Percentiles rank a stretch among this genome's conserved stretches.
Evolutionary conservation across 129 eudicot species (phyloP).

Genomic region (Kitagawia praeruptora): DNA sequence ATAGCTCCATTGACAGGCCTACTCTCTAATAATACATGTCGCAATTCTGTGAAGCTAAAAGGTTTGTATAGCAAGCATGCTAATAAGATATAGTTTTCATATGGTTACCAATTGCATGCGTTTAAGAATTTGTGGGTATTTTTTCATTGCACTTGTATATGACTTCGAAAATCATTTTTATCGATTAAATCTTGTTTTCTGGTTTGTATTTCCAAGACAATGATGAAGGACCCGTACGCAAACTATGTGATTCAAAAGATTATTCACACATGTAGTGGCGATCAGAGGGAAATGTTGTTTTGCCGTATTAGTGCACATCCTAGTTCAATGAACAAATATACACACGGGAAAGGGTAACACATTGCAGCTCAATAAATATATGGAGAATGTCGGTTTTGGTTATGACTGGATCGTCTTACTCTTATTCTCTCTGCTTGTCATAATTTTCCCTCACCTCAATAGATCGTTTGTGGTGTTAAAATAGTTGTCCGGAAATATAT

Average conservation of each 20-base stretch:
- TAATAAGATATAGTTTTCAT: no score
- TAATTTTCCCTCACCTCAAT: no score
- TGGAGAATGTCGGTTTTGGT: conserved; percentile 38
- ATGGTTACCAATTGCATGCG: background rate
- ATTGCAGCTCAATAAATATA: conserved; percentile 55
- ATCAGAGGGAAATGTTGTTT: conserved; percentile 45
- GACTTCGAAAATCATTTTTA: background rate
- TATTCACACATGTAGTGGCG: conserved; percentile 42
- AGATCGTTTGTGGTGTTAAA: no score
- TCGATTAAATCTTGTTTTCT: background rate
- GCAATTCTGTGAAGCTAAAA: background rate
- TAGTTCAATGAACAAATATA: conserved; percentile 66
- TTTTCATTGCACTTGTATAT: background rate
- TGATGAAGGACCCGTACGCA: conserved; percentile 89
- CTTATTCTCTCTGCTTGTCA: no score
- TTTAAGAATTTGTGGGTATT: background rate
- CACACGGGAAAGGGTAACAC: conserved; percentile 56
- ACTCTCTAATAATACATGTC: background rate
- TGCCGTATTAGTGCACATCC: conserved; percentile 56
- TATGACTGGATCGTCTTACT: background rate
- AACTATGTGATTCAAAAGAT: conserved; percentile 82
- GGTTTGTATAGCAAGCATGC: background rate
- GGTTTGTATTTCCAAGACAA: conserved; percentile 34
- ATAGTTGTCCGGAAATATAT: no score
- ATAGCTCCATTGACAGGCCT: no score